Percentiles rank a stretch among this genome's conserved stretches.
Evolutionary conservation across 345 rosid species (phyloP).

Genomic region (Aquilaria yunnanensis): DNA sequence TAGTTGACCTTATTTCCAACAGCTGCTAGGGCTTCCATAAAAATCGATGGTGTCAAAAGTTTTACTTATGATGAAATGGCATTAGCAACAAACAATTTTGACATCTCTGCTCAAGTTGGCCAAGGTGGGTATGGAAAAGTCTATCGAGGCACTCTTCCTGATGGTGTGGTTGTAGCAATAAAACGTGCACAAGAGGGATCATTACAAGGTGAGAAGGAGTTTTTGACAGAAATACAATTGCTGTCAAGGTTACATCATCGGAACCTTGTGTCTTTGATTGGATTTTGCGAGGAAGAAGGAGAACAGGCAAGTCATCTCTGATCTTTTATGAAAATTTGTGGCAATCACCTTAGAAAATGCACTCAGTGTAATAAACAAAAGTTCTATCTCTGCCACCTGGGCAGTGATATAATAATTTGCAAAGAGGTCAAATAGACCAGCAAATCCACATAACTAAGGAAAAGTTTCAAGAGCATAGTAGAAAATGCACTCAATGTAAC

Average conservation of each 20-base stretch:
- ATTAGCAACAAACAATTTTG: constrained; percentile 57
- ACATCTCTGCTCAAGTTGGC: constrained; percentile 63
- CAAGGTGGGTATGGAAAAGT: constrained; percentile 99
- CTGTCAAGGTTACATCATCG: constrained; percentile 91
- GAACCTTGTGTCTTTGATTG: constrained; percentile 83
- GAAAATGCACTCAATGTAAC: neutral
- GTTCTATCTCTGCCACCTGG: neutral
- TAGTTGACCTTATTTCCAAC: constrained; percentile 8
- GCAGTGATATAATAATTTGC: no score
- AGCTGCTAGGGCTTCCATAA: constrained; percentile 55
- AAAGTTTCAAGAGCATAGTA: neutral
- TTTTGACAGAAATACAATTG: constrained; percentile 84
- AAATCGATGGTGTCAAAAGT: constrained; percentile 73
- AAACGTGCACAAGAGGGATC: constrained; percentile 92
- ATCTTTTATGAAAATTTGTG: neutral
- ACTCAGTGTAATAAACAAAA: neutral
- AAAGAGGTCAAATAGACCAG: no score
- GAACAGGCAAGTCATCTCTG: constrained; percentile 60
- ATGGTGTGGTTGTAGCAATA: constrained; percentile 76
- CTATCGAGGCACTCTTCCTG: constrained; percentile 64
- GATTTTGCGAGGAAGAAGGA: constrained; percentile 88
- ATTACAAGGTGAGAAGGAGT: constrained; percentile 88
- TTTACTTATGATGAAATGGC: constrained; percentile 68
- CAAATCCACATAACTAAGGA: neutral
- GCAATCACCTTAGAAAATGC: neutral